Conservation (phyloP, 768 basidiomycete genomes). For the Hypsizygus marmoreus region DNA sequence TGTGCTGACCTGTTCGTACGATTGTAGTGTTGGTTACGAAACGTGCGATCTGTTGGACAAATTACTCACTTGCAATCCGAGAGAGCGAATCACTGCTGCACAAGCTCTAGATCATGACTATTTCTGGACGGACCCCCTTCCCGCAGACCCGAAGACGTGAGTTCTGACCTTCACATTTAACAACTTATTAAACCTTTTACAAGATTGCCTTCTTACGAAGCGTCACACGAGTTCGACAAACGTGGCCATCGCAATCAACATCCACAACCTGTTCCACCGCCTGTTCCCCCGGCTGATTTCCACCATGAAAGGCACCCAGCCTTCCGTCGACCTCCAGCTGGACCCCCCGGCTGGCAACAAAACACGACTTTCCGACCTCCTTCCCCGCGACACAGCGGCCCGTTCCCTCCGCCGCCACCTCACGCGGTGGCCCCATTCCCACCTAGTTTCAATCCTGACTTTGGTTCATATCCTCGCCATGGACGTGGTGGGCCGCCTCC, state of each 20-base stretch:
- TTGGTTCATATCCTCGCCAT: constrained; percentile 2
- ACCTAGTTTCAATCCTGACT: not conserved
- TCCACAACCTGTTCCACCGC: constrained; percentile 6
- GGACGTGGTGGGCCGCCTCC: not conserved
- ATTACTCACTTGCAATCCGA: constrained; percentile 81
- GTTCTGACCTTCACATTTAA: constrained; percentile 23
- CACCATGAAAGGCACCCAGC: constrained; percentile 4
- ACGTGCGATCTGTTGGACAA: constrained; percentile 83
- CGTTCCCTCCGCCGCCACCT: constrained; percentile 54
- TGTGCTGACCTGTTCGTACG: constrained; percentile 9
- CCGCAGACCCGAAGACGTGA: constrained; percentile 82
- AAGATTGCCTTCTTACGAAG: constrained; percentile 76
- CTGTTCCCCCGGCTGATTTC: not conserved
- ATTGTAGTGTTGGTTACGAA: constrained; percentile 62
- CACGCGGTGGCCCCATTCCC: not conserved
- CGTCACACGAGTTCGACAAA: constrained; percentile 71
- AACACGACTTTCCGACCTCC: no score
- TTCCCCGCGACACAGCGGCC: no score
- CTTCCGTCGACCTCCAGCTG: constrained; percentile 25
- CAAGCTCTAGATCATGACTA: constrained; percentile 91
- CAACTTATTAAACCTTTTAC: constrained; percentile 1
- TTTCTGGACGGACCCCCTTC: constrained; percentile 90
- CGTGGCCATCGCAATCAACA: constrained; percentile 23
- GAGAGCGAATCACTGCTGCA: constrained; percentile 78
- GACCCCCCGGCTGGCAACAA: constrained; percentile 17